Evolutionary conservation across 202 grass and related monocot genomes (phyloP), one percentile per base, ranked within the genome.

Genomic region (Carex arenaria): DNA sequence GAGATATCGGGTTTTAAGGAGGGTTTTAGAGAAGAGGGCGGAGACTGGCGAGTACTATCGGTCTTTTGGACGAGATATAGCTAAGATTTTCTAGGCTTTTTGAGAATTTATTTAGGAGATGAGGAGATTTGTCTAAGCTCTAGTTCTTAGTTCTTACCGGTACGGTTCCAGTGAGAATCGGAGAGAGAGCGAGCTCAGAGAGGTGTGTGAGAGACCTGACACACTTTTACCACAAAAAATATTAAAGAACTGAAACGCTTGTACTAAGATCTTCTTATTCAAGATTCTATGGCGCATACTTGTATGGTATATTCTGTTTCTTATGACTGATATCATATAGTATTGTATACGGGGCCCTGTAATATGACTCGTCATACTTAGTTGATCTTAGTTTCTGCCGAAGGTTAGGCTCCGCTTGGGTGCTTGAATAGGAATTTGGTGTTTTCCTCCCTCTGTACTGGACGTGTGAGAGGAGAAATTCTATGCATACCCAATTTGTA

Each of bases 341-440:
- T 8, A 49, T 28, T 4, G 4, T 72, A 2, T 18, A 13, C 17
- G 40, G 51, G 5, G 5, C 20, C 15, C 72, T 2, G 20, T 56
- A 0, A 38, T 0, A 78, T 11, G 0, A 60, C 74, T 59, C 54
- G 74, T 8, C 11, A 57, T 15, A 77, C 26, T 7, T 10, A 59
- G 0, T 59, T 56, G 51, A 5, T 2, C 1, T 4, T 32, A 12
- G 26, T 32, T 51, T 26, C 1, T 49, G 69, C 17, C 40, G 26
- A 0, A 18, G 15, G 53, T 60, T 19, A 7, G 0, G 1, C 51
- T 56, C 72, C 15, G 28, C 7, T 5, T 78, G 30, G 72, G 74
- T 78, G 19, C 74, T 59, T 78, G 30, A 40, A 60, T 78, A 5
- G 52, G 73, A 59, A n/a, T 77, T 77, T 77, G 53, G 74, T 78